Evolutionary conservation across 768 basidiomycete genomes (phyloP).

Genomic region (Boletus edulis): DNA sequence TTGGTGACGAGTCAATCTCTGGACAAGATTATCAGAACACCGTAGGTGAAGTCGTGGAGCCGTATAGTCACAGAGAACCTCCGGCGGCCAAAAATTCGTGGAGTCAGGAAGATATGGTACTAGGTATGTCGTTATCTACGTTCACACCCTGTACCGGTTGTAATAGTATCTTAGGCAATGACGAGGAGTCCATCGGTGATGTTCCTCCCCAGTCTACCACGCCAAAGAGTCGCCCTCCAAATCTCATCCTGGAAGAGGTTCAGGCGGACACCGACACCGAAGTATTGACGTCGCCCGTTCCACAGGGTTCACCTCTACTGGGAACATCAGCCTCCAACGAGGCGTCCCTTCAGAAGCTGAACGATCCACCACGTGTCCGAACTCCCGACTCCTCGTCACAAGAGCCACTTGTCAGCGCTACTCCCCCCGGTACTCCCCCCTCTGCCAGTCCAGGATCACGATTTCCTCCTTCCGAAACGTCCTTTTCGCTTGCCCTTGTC

Average conservation of each 20-base stretch:
- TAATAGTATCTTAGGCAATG: constrained; percentile 33
- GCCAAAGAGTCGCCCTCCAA: constrained; percentile 22
- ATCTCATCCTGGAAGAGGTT: constrained; percentile 12
- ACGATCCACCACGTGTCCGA: constrained; percentile 17
- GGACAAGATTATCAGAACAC: constrained; percentile 28
- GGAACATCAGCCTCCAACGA: constrained; percentile 8
- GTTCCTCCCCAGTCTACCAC: constrained; percentile 25
- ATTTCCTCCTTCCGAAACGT: constrained; percentile 3
- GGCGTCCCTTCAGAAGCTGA: constrained; percentile 12
- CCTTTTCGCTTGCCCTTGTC: constrained; percentile 28
- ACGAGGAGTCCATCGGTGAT: constrained; percentile 32
- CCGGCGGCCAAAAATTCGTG: constrained; percentile 8
- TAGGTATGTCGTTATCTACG: constrained; percentile 15
- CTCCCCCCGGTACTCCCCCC: constrained; percentile 28
- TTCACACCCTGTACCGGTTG: background rate
- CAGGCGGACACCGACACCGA: constrained; percentile 29
- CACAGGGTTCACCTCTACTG: constrained; percentile 17
- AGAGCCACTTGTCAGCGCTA: constrained; percentile 14
- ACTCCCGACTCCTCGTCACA: background rate
- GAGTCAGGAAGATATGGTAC: constrained; percentile 16
- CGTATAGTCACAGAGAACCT: constrained; percentile 23
- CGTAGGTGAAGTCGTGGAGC: constrained; percentile 27
- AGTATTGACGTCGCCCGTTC: constrained; percentile 22
- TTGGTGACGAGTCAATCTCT: constrained; percentile 21
- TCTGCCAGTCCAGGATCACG: background rate